Evolutionary conservation across 208 protist species (phyloP).

Genomic region (Wallacemonas sp.): DNA sequence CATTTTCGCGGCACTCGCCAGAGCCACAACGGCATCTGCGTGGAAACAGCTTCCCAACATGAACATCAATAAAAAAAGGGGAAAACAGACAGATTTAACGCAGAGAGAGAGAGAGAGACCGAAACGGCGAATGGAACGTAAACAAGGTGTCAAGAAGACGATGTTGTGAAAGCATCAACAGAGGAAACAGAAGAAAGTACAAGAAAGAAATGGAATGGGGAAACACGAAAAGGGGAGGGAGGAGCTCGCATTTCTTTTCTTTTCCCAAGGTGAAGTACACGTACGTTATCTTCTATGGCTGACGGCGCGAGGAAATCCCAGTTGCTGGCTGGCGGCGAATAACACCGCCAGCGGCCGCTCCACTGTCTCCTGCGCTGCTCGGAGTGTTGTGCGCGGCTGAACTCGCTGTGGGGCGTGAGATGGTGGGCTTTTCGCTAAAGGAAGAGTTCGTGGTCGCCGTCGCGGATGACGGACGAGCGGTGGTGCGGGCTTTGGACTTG

Average conservation of each 20-base stretch:
- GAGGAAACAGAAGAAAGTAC: neutral
- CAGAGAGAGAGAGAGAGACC: too few species aligned
- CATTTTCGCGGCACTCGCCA: too few species aligned
- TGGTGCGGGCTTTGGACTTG: neutral
- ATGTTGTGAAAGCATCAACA: neutral
- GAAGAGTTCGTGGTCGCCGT: neutral
- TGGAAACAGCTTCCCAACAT: too few species aligned
- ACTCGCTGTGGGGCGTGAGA: constrained; percentile 1
- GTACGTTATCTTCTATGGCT: constrained; percentile 2
- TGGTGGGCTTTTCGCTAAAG: constrained; percentile 8
- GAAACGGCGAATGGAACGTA: neutral
- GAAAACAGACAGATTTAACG: too few species aligned
- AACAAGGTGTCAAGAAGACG: neutral
- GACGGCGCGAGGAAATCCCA: constrained; percentile 49
- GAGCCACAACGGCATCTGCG: too few species aligned
- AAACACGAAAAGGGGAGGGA: too few species aligned
- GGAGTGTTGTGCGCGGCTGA: constrained; percentile 13
- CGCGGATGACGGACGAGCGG: neutral
- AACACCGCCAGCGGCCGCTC: constrained; percentile 12
- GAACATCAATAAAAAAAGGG: too few species aligned
- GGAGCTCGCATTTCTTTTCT: too few species aligned
- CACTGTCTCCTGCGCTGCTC: constrained; percentile 16
- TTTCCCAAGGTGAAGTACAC: too few species aligned
- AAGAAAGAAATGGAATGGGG: neutral
- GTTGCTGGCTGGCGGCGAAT: constrained; percentile 43